A percentile compares a stretch with the other conserved stretches of the same genome.
Evolutionary conservation across 345 rosid genomes (phyloP).

Genomic region (Alliaria petiolata): DNA sequence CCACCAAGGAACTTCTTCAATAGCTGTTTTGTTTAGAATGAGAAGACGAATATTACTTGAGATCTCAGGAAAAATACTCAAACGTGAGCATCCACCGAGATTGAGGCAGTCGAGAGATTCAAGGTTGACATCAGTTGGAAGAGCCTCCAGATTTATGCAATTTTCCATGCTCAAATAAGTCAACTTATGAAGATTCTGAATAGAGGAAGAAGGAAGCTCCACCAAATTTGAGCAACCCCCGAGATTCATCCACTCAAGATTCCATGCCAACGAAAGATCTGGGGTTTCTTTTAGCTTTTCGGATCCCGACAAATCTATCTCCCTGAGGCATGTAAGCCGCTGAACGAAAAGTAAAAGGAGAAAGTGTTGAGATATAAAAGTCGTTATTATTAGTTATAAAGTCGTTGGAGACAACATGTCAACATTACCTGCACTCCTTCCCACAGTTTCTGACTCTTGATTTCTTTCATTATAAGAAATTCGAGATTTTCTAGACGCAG

Average conservation of each 20-base stretch:
- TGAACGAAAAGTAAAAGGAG: not conserved
- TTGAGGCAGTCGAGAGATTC: not conserved
- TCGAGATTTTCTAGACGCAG: not conserved
- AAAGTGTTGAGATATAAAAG: no score
- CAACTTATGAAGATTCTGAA: not conserved
- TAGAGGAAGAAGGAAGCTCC: not conserved
- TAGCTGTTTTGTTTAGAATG: not conserved
- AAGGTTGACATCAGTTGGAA: not conserved
- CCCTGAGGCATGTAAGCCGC: not conserved
- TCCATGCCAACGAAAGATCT: not conserved
- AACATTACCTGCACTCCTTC: not conserved
- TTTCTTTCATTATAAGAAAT: not conserved
- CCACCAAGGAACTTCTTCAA: not conserved
- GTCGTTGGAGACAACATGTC: no score
- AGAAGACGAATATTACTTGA: not conserved
- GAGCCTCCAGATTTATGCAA: not conserved
- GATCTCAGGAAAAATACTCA: not conserved
- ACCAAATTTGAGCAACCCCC: not conserved
- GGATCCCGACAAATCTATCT: not conserved
- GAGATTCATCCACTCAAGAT: not conserved
- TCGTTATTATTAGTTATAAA: no score
- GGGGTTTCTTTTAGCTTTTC: not conserved
- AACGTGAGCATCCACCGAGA: not conserved
- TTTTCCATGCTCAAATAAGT: not conserved
- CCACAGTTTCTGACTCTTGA: constrained; percentile 9